Percentiles rank a stretch among this genome's conserved stretches.
Conservation (phyloP, 371 early-diverging fungal genomes). For the Chytridium lagenaria region DNA sequence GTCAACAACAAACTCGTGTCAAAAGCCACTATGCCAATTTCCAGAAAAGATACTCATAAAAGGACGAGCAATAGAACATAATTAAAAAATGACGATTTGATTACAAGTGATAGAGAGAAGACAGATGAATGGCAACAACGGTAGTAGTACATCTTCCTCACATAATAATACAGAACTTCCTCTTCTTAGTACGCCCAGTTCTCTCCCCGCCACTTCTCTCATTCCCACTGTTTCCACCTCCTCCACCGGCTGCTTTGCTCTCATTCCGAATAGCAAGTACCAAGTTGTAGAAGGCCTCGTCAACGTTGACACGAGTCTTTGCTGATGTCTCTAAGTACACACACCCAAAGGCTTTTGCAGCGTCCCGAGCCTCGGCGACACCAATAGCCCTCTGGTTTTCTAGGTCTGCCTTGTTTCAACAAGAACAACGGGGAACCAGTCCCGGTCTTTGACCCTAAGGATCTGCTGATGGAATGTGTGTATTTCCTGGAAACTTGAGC, state of each 20-base stretch:
- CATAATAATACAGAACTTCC: slow-evolving; percentile 1
- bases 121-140: no score
- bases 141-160: no score
- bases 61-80: no score
- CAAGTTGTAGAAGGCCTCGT: slow-evolving; percentile 88
- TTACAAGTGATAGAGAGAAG: no score
- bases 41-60: no score
- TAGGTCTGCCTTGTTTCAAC: slow-evolving; percentile 96
- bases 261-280: slow-evolving; percentile 58
- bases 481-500: slow-evolving; percentile 82
- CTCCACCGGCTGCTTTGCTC: slow-evolving; percentile 32
- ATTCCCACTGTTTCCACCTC: slow-evolving; percentile 8
- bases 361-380: slow-evolving; percentile 76
- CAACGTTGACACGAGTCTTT: slow-evolving; percentile 86
- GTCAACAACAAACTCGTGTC: no score
- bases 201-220: slow-evolving; percentile 14
- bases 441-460: slow-evolving; percentile 80
- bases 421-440: slow-evolving; percentile 85
- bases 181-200: slow-evolving; percentile 5
- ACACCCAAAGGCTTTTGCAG: slow-evolving; percentile 79
- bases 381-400: slow-evolving; percentile 78
- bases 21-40: no score
- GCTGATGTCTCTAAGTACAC: slow-evolving; percentile 93
- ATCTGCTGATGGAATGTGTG: slow-evolving; percentile 78
- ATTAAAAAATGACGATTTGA: no score